Conservation (phyloP, 805 yeast species). For the Lipomyces spencermartinsiae region DNA sequence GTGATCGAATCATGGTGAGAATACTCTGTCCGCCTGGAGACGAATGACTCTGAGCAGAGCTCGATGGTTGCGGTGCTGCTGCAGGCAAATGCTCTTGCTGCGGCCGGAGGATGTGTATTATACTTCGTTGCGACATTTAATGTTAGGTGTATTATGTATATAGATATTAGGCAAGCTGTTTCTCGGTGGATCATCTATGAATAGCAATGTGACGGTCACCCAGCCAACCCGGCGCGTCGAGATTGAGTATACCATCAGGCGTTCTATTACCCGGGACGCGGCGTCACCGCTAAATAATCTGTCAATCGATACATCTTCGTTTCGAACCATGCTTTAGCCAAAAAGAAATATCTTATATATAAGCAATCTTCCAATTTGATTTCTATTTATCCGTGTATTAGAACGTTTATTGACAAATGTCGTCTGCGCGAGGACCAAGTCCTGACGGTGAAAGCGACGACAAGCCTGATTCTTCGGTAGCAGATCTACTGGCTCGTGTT, state of each 20-base stretch:
- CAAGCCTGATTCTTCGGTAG: background rate
- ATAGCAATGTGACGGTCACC: background rate
- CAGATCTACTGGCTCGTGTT: conserved; percentile 15
- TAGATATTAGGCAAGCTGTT: background rate
- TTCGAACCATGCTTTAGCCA: too few relatives aligned
- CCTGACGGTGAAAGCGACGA: background rate
- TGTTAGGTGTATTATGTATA: background rate
- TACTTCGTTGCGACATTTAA: conserved; percentile 15
- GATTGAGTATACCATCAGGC: background rate
- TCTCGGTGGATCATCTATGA: background rate
- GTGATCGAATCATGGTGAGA: background rate
- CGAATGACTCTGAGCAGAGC: background rate
- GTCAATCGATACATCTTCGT: background rate
- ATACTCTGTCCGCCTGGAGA: background rate
- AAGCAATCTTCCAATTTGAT: too few relatives aligned
- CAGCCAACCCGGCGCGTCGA: background rate
- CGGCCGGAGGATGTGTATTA: conserved; percentile 22
- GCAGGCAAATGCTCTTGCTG: background rate
- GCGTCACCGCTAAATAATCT: too few relatives aligned
- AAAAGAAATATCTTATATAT: too few relatives aligned
- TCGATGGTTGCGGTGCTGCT: background rate
- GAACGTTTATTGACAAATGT: background rate
- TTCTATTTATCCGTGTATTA: background rate
- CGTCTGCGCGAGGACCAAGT: background rate
- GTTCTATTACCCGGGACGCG: background rate